These are phyloP conservation scores for Knoxia roxburghii DNA, from an alignment of 257 asterid genomes.

Conservation along the genomic window DNA sequence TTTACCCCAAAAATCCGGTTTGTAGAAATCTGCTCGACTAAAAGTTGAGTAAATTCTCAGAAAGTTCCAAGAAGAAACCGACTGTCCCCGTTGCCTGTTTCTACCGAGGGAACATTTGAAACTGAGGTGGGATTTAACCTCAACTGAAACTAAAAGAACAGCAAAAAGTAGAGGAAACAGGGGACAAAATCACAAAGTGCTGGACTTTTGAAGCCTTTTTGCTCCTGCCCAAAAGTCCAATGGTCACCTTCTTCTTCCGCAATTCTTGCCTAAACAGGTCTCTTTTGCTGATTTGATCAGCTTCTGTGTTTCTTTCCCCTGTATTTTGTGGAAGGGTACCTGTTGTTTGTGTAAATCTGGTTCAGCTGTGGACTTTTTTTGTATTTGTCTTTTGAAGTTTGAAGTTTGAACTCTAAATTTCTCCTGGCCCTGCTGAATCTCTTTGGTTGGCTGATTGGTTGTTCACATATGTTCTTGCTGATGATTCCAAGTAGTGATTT, in stretches of 20 bases:
- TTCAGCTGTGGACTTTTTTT: constrained; percentile 16
- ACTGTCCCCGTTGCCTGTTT: constrained; percentile 10
- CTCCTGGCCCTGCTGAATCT: not conserved
- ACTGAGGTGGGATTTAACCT: not conserved
- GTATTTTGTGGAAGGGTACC: not conserved
- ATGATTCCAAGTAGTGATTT: not conserved
- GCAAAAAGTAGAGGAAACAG: not conserved
- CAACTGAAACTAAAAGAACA: too few relatives aligned
- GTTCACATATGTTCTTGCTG: constrained; percentile 12
- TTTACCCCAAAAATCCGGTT: too few relatives aligned
- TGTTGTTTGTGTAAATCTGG: constrained; percentile 11
- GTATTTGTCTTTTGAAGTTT: constrained; percentile 8
- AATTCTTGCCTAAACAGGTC: constrained; percentile 9
- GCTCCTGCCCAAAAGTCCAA: constrained; percentile 2
- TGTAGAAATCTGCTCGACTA: too few relatives aligned
- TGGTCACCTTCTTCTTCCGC: constrained; percentile 19
- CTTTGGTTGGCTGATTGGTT: constrained; percentile 21
- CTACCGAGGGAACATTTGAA: constrained; percentile 4
- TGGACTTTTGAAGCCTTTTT: constrained; percentile 4
- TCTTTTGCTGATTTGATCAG: not conserved
- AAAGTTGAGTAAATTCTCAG: not conserved
- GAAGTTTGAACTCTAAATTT: not conserved
- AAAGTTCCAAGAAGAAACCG: constrained; percentile 2
- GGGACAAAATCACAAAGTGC: not conserved
- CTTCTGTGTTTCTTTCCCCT: not conserved